Evolutionary conservation across 768 basidiomycete species (phyloP), one percentile per base, ranked within the genome.

Genomic region (Boletus tylopilopsis): DNA sequence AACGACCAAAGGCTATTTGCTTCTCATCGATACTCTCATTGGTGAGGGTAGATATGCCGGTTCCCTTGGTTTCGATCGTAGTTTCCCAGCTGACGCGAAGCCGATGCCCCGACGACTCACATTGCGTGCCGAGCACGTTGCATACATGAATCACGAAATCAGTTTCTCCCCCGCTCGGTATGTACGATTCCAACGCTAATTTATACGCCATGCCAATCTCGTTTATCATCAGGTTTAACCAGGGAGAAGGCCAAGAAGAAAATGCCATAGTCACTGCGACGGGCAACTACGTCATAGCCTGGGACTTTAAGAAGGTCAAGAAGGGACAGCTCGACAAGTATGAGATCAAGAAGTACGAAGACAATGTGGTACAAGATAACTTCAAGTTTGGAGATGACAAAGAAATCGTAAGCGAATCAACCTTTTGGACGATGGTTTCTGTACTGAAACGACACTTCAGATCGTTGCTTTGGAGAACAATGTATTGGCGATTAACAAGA

Each of bases 381-480:
- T 99, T 99, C 82, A 90, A 87, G 71, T 98, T 94, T 63, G 95
- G 94, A 13, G 91, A 95, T 60, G 94, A 98, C 70, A 90, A 92
- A 63, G 87, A 97, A 65, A 97, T 99, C 64, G 92, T 93, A 60
- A 62, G 89, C 32, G 16, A 22, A 45, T 39, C n/a, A 15, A 7
- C 13, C 2, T 19, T 35, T 5, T 18, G 11, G 35, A 21, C 9
- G n/a, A 27, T 16, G 11, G 29, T 27, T 39, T 40, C 23, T 19
- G 24, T 51, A 56, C 50, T 54, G n/a, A 38, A 23, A 24, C 40
- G 32, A 53, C 5, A 32, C 42, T 43, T n/a, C 62, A 94, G 91
- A 90, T 99, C 61, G 95, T 98, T 48, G 95, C 96, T 6, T 71
- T 98, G 53, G 84, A 90, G 66, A 91, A 97, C 69, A 87, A 99